Evolutionary conservation across 306 rosid species (phyloP), one percentile per base, ranked within the genome.

Genomic region (Crotalaria pallida): DNA sequence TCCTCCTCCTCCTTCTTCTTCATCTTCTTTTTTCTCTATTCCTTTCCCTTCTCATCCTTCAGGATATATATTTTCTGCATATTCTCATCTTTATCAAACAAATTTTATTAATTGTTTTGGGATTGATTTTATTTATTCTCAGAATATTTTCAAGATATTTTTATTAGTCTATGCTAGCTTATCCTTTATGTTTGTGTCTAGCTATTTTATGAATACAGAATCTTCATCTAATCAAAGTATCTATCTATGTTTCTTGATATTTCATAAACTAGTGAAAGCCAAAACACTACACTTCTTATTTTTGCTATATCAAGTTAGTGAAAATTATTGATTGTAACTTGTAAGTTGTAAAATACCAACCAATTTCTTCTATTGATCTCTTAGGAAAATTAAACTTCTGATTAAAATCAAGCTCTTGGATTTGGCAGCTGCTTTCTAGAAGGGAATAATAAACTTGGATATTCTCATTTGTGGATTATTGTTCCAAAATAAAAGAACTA

Each of bases 51-150:
- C 69, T 36, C 26, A 29, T 61, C 57, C 71, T 33, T 5, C 71
- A 12, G 9, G 52, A 51, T 44, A 26, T 59, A 27, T 26, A 13
- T 51, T 29, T 26, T 48, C 31, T 45, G 49, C 76, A 63, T 60
- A 65, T 55, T 76, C 79, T 79, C 81, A 56, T 49, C 57, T 62
- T 83, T 74, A 74, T 63, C 77, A 77, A 31, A 24, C 58, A 41
- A 16, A 68, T 65, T 62, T 62, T 63, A 23, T 60, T 34, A 8
- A 5, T 34, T 68, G 65, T 52, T 73, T 53, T 44, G 21, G 62
- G 40, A 24, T 61, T 43, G 2, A 16, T 26, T 61, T 43, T 1
- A 16, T 26, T 43, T 62, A 31, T 29, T 29, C 31, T 62, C 45
- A 8, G 45, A 68, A 24, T 58, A 29, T 23, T 70, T 47, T 53